phyloP scores from a whole-genome alignment of 208 protist species.

The Leishmania arabica region DNA sequence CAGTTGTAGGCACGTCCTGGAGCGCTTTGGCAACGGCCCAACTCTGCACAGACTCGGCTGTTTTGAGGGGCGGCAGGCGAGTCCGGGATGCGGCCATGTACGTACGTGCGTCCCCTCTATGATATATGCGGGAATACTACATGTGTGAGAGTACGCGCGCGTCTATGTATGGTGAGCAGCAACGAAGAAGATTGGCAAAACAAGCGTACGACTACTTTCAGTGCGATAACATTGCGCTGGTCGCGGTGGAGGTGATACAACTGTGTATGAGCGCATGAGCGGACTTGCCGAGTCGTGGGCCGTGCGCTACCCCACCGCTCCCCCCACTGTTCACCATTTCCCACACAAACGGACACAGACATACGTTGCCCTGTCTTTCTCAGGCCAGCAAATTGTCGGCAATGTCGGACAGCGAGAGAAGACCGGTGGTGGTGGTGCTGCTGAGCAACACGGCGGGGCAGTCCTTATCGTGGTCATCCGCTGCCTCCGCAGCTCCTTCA shows the following conservation, averaged over 20 bases:
- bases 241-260: background rate
- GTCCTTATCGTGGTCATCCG: background rate
- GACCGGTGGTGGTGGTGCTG: background rate
- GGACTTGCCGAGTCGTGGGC: background rate
- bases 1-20: background rate
- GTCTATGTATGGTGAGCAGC: background rate
- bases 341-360: background rate
- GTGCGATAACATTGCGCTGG: background rate
- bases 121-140: background rate
- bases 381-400: constrained; percentile 7
- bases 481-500: background rate
- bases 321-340: background rate
- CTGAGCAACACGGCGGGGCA: background rate
- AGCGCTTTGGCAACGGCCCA: background rate
- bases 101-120: background rate
- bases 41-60: background rate
- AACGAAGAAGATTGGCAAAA: background rate
- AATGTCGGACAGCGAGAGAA: constrained; percentile 16
- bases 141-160: background rate
- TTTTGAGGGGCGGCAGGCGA: background rate
- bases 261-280: background rate
- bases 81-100: background rate
- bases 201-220: background rate
- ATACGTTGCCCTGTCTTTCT: background rate
- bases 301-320: background rate